Evolutionary conservation across 768 basidiomycete species (phyloP).

Genomic region (Daedalea quercina): DNA sequence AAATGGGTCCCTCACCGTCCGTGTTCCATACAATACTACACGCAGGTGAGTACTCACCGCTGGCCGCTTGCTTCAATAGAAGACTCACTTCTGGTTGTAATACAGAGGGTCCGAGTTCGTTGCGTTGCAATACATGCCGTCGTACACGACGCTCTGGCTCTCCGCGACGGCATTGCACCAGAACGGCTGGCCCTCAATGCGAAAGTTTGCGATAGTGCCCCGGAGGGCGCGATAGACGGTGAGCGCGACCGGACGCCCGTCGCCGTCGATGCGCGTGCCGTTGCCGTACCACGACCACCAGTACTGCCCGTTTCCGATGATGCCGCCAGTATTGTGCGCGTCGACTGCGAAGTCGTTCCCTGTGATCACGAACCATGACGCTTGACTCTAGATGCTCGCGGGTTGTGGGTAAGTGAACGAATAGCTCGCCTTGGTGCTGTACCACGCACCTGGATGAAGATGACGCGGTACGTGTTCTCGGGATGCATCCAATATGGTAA

Average conservation of each 20-base stretch:
- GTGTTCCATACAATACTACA: conserved; percentile 51
- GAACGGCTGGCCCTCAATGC: conserved; percentile 49
- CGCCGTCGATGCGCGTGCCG: conserved; percentile 41
- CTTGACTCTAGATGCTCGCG: conserved; percentile 39
- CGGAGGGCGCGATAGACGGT: conserved; percentile 40
- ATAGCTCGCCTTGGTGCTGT: background rate
- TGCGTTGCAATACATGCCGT: conserved; percentile 53
- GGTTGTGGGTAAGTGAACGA: background rate
- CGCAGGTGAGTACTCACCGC: background rate
- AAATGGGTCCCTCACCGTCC: conserved; percentile 34
- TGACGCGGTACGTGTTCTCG: conserved; percentile 50
- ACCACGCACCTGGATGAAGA: conserved; percentile 47
- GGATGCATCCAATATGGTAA: conserved; percentile 50
- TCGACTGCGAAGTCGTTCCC: conserved; percentile 49
- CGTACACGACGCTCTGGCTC: conserved; percentile 41
- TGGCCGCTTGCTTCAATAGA: conserved; percentile 5
- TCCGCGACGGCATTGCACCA: conserved; percentile 54
- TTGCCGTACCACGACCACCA: conserved; percentile 54
- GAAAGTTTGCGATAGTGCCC: conserved; percentile 40
- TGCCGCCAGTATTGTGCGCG: conserved; percentile 48
- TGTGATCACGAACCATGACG: conserved; percentile 59
- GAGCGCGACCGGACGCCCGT: conserved; percentile 51
- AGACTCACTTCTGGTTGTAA: conserved; percentile 39
- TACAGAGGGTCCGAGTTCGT: conserved; percentile 47
- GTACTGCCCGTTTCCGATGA: conserved; percentile 54